These are phyloP conservation scores for Fusarium graminum DNA, from an alignment of 2,329 filamentous ascomycete genomes.

Conservation along the genomic window DNA sequence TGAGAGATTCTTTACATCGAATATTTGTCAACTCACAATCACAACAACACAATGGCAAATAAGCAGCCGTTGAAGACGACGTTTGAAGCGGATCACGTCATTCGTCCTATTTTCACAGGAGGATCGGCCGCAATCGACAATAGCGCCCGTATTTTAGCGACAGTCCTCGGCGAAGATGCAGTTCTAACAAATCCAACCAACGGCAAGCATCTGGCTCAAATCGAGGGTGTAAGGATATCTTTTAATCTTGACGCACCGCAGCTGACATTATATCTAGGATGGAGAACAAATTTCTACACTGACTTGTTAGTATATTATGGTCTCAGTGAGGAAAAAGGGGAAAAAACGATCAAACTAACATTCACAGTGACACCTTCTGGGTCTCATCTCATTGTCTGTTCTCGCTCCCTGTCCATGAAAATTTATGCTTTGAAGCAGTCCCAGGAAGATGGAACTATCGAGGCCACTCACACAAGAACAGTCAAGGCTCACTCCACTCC, in stretches of 20 bases:
- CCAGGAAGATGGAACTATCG: slow-evolving; percentile 68
- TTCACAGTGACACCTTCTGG: slow-evolving; percentile 83
- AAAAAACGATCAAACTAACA: slow-evolving; percentile 32
- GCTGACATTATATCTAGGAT: slow-evolving; percentile 66
- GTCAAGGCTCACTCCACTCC: slow-evolving; percentile 92
- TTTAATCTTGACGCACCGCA: background rate
- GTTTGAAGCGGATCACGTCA: slow-evolving; percentile 84
- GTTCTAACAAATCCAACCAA: slow-evolving; percentile 87
- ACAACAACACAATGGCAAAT: slow-evolving; percentile 62
- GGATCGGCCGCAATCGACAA: slow-evolving; percentile 87
- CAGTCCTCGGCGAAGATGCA: slow-evolving; percentile 91
- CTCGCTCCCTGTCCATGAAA: slow-evolving; percentile 94
- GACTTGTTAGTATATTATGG: slow-evolving; percentile 61
- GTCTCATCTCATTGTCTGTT: slow-evolving; percentile 90
- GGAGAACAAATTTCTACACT: slow-evolving; percentile 84
- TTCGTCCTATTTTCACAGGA: slow-evolving; percentile 94
- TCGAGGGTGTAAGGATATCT: slow-evolving; percentile 78
- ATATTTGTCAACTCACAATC: slow-evolving; percentile 29
- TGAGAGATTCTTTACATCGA: slow-evolving; percentile 44
- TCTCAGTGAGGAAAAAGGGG: background rate
- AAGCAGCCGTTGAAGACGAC: slow-evolving; percentile 82
- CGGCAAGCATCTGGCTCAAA: slow-evolving; percentile 82
- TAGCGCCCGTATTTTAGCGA: slow-evolving; percentile 84
- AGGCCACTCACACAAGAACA: slow-evolving; percentile 78
- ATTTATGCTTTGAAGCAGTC: slow-evolving; percentile 81